phyloP scores from a whole-genome alignment of 768 basidiomycete species.

The Pulveroboletus sp. region DNA sequence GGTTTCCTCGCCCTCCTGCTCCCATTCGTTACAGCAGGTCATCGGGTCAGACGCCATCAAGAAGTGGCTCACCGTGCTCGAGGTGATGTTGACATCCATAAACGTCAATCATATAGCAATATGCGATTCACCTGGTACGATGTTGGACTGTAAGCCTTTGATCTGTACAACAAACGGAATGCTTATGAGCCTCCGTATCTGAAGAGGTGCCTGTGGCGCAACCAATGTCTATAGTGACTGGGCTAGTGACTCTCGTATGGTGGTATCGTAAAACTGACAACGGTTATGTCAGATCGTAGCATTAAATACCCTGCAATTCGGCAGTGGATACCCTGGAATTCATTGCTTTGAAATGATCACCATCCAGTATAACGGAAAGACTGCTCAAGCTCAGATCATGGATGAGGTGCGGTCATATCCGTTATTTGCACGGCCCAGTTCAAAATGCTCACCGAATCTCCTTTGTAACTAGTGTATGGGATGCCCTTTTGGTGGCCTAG shows the following conservation, averaged over 20 bases:
- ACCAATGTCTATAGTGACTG: constrained; percentile 38
- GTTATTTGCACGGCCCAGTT: background rate
- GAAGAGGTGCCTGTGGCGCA: constrained; percentile 55
- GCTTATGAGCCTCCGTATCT: constrained; percentile 8
- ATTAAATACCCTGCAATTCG: constrained; percentile 50
- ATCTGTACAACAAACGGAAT: background rate
- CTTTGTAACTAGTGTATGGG: constrained; percentile 48
- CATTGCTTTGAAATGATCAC: constrained; percentile 58
- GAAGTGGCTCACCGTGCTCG: constrained; percentile 46
- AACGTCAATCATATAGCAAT: constrained; percentile 30
- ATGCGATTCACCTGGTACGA: constrained; percentile 54
- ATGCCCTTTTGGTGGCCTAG: constrained; percentile 62
- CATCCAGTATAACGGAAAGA: constrained; percentile 58
- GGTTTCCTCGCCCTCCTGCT: constrained; percentile 33
- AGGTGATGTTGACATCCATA: constrained; percentile 37
- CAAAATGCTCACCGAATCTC: background rate
- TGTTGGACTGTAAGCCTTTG: constrained; percentile 42
- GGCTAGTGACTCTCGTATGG: constrained; percentile 30
- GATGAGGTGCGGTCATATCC: constrained; percentile 46
- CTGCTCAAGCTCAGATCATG: constrained; percentile 51
- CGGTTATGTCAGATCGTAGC: constrained; percentile 45
- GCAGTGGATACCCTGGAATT: constrained; percentile 57
- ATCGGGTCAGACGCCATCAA: constrained; percentile 39
- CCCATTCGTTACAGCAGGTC: constrained; percentile 32
- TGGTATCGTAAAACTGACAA: constrained; percentile 1